Evolutionary conservation across 176 grass and related monocot species (phyloP), one percentile per base, ranked within the genome.

Genomic region (Hordeum marinum): DNA sequence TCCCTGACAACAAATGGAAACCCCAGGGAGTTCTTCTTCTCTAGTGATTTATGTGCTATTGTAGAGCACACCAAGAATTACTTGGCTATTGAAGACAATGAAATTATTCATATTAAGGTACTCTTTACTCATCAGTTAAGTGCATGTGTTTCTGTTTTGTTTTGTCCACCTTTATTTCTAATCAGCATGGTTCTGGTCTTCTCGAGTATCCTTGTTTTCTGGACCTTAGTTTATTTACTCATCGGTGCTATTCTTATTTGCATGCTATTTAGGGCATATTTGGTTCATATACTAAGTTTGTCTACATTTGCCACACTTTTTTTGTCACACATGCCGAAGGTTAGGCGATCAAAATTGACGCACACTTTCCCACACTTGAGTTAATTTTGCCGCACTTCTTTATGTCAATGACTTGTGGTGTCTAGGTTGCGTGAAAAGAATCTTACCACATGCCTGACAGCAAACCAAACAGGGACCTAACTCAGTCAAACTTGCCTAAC

Each of bases 61-160:
- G 93, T 95, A 71, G 96, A 98, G 78, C 96, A 98, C 88, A 95
- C 96, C 46, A 98, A 95, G 83, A 93, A 92, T 11, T 98, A 98
- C 67, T 89, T 93, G 71, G 85, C 83, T 52, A 87, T 98, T 79
- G 93, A 98, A 90, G 96, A 98, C 59, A 77, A 92, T 85, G 96
- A 95, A 87, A 89, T 98, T 45, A 69, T 95, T 84, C 96, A 98
- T 87, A 95, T 98, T 58, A 95, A 91, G 95, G 95, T 97, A 90
- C 58, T 62, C 25, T 74, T 80, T 48, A 11, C 8, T 60, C 40
- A 66, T 40, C 21, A 39, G 40, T 54, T 25, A 46, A 83, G 17
- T 41, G 32, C 27, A 17, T 73, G 2, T 11, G 11, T 72, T 84
- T 20, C 25, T 91, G 3, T 59, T 84, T 52, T 41, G 11, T 72